Base-by-base conservation (phyloP, 805 yeast genomes). In the Candida hungchunana region DNA sequence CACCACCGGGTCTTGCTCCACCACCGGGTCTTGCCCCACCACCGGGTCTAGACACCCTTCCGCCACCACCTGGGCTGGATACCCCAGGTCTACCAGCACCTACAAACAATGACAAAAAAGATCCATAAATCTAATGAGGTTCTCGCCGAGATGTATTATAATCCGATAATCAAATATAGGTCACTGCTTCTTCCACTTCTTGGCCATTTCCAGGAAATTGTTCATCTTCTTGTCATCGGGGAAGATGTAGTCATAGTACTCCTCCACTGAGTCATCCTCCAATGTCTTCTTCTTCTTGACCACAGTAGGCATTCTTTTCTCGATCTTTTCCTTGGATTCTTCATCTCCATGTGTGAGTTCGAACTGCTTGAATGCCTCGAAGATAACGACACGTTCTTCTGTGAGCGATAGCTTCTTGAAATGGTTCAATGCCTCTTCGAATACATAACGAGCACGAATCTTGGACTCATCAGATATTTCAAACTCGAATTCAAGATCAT, bases 291-390 rank as follows among this genome's bases (percentile, higher is more conserved):
- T 58, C 47, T 69, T 66, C 44, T 67, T 74, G 14, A 72, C 71
- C 9, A 71, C 50, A 7, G 64, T 59, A 1, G 95, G 95, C 31
- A 75, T 53, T 44, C 79, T 71, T 18, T 56, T 56, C 7, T 53
- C 53, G 5, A 79, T 67, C 6, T 40, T 43, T 2, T 50, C 53
- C 11, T 61, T 44, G 0, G 71, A 46, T 6, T 60, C 65, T 0
- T 40, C 55, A 21, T 62, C 55, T 0, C 96, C 96, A 52, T 86
- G 75, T 2, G 55, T 56, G 26, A 59, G 47, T 49, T 87, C 96
- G 58, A 83, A 88, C 37, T 69, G 66, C 32, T 66, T 64, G 67
- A 79, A 73, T 1, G 84, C 77, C 36, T 82, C 79, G 12, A 79
- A 58, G 7, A 89, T 55, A 1, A 66, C 52, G 1, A 70, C 60